Base-by-base conservation (phyloP, 169 alveolate genomes). In the Amoebophrya sp. region DNA sequence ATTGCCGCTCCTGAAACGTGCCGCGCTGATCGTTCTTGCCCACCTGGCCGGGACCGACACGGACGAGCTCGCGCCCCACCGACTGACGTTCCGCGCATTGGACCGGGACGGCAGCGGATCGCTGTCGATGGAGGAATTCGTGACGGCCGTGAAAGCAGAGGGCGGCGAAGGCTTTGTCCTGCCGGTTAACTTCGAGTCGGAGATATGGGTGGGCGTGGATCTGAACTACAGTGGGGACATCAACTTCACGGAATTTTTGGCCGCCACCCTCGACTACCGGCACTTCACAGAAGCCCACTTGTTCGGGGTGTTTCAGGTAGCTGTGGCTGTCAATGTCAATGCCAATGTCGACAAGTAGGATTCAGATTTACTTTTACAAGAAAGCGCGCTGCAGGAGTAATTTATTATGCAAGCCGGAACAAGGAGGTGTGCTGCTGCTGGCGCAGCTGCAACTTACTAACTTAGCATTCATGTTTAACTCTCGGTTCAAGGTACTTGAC, bases 261-360 rank as follows among this genome's bases (percentile, higher is more conserved):
- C 90, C 5, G 90, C 90, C 7, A 88, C 90, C 16, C 90, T 88
- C 34, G 90, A 88, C 34, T 58, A 29, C 34, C 78, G 78, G 4
- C 2, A 13, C 39, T 23, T 58, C 39, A 16, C 4, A 13, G 78
- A 58, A 16, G 78, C 26, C 34, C 78, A 58, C 23, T 58, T 7
- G 4, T 23, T 16, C 10, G 78, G 29, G 38, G 78, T 58, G 26
- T 58, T 7, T 29, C 78, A 58, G 34, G 48, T 42, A 42, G 48
- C 4, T 42, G 48, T 42, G 48, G 48, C 48, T n/a, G n/a, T n/a
- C n/a, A n/a, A n/a, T n/a, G n/a, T n/a, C n/a, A n/a, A n/a, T n/a
- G n/a, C n/a, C n/a, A n/a, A n/a, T n/a, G n/a, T n/a, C n/a, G n/a
- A 42, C 13, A 42, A 42, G 48, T 4, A 42, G 13, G 13, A 13